Evolutionary conservation across 176 grass and related monocot species (phyloP), one percentile per base, ranked within the genome.

Genomic region (Carex kokanica): DNA sequence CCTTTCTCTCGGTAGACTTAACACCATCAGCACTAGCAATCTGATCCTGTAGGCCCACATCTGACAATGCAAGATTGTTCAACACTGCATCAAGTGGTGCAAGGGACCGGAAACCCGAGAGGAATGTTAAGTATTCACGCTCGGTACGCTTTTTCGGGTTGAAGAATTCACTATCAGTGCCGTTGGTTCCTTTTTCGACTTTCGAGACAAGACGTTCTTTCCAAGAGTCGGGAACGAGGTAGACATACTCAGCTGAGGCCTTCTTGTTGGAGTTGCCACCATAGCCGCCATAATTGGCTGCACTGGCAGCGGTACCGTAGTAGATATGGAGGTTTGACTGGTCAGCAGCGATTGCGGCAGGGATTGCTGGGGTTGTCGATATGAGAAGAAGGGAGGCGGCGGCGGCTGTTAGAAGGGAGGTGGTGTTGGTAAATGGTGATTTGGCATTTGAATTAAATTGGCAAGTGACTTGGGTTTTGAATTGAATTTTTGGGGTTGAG

Each of bases 101-200:
- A 58, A 98, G 91, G 60, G 89, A 77, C 51, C 89, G 86, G 86
- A 98, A 90, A 12, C 91, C 91, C 0, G 87, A 2, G 41, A 98
- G 96, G 88, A 86, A 98, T 24, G 96, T 95, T 60, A 98, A 87
- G 91, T 98, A 95, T 87, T 95, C 93, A 45, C 83, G 83, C 86
- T 95, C 93, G 0, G 92, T n/a, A 25, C 96, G 92, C 87, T 95
- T 95, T 62, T 84, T 89, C 29, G 96, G 89, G 77, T 98, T 95
- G 96, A 90, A 98, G 93, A 98, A 98, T 83, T 98, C 92, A 67
- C 89, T 93, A 86, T 98, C 91, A 2, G 96, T 98, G 74, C 96
- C 96, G 73, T 98, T 98, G 62, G 96, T 98, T 88, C 96, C 96
- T 88, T 98, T 98, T 88, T 98, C 96, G 40, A 98, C 96, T 79